Percentiles rank a stretch among this genome's conserved stretches.
Evolutionary conservation across 139 green algal genomes (phyloP).

Genomic region (Chlamydomonas sphaeroides): DNA sequence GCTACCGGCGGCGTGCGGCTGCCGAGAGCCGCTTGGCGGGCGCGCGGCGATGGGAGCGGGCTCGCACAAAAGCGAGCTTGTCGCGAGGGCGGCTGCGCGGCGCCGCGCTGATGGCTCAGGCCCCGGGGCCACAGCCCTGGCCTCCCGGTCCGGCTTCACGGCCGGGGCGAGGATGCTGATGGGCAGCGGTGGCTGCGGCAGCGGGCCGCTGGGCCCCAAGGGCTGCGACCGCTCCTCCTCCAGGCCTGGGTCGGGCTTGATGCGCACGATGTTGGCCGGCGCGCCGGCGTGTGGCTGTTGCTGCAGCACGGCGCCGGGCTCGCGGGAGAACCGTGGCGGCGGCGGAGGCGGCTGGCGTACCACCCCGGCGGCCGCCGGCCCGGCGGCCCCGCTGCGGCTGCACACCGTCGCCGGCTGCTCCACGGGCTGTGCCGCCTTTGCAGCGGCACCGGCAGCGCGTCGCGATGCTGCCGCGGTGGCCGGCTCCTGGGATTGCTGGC

Average conservation of each 20-base stretch:
- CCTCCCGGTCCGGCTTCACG: background rate
- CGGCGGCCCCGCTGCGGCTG: too few relatives aligned
- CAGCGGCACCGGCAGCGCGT: too few relatives aligned
- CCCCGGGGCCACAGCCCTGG: too few relatives aligned
- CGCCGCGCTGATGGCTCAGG: background rate
- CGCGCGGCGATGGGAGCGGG: background rate
- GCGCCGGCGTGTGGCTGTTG: background rate
- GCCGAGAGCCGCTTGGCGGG: background rate
- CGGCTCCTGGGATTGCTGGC: background rate
- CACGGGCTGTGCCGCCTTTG: too few relatives aligned
- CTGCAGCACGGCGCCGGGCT: background rate
- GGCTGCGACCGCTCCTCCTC: background rate
- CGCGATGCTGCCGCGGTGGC: background rate
- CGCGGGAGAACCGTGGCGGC: too few relatives aligned
- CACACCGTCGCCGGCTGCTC: too few relatives aligned
- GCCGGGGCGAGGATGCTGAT: background rate
- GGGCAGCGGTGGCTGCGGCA: background rate
- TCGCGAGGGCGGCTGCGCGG: constrained; percentile 1
- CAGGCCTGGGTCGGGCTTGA: constrained; percentile 10
- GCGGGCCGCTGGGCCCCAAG: too few relatives aligned
- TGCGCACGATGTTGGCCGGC: background rate
- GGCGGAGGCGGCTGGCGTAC: background rate
- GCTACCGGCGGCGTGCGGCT: background rate
- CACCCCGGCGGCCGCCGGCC: too few relatives aligned
- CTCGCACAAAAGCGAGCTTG: background rate